Base-by-base conservation (phyloP, 371 early-diverging fungal species). In the Lichtheimia ornata region DNA sequence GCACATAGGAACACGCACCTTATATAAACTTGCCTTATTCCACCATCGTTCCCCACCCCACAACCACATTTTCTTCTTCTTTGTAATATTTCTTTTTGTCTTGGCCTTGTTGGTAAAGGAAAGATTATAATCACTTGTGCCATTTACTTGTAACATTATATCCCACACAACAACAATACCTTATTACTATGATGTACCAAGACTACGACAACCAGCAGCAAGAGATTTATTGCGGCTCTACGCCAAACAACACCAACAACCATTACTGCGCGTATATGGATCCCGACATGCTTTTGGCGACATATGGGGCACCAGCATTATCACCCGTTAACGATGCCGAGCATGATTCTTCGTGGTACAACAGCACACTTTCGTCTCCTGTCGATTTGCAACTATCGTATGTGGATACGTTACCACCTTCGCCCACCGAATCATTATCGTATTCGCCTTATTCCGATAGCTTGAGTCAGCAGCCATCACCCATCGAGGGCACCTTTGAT, bases 371-470 rank as follows among this genome's bases (percentile, higher is more conserved):
- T 3, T 56, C 57, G 3, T 56, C 57, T n/a, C 57, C 57, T 20
- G 43, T 42, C 25, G 57, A 56, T 47, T n/a, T 47, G n/a, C 47
- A 47, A 22, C 11, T 45, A 11, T 18, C 15, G 3, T 45, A 45
- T 13, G 45, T 18, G 13, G 45, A 47, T 22, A 47, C n/a, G 7
- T 44, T 56, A 13, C 42, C 57, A 43, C 57, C 42, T 45, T 56
- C 57, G 2, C 57, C 40, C 11, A 25, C 57, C 7, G 47, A 47
- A 9, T 56, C 57, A 12, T 42, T 35, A 14, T 17, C 54, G 6
- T 56, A 43, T 20, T 56, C 56, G 44, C 56, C 56, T 25, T 56
- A 44, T 42, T 56, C 57, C 45, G 57, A 56, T 9, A 56, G 45
- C 12, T 18, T 56, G 44, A 56, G 57, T 28, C 57, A 56, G 28